Conservation (phyloP, 768 basidiomycete genomes). For the Epithele typhae region DNA sequence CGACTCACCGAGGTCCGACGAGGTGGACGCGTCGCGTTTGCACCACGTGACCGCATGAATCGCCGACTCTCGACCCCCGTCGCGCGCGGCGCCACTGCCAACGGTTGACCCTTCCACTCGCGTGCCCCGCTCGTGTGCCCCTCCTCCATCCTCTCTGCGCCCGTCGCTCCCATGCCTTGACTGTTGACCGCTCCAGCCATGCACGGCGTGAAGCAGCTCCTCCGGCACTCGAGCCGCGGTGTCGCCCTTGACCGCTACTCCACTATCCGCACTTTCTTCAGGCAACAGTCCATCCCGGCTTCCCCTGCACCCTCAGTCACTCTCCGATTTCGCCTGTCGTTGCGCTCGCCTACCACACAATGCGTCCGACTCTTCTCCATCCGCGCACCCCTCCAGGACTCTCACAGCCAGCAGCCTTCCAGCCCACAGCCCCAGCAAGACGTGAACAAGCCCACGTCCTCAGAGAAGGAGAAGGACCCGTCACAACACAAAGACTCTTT, state of each 20-base stretch:
- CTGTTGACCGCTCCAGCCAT: neutral
- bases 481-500: conserved; percentile 3
- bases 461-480: no score
- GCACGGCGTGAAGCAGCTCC: conserved; percentile 9
- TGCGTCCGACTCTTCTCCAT: neutral
- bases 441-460: neutral
- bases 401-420: neutral
- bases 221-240: conserved; percentile 15
- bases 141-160: neutral
- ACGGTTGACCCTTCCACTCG: no score
- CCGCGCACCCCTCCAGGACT: no score
- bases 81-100: no score
- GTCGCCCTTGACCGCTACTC: conserved; percentile 52
- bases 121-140: conserved; percentile 9
- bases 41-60: no score
- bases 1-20: no score
- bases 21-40: no score
- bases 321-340: neutral
- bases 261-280: conserved; percentile 57
- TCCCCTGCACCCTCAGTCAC: neutral
- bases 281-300: conserved; percentile 21
- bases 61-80: no score
- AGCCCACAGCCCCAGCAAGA: neutral
- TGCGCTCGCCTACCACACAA: neutral
- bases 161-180: neutral